These are phyloP conservation scores for Cytospora mali DNA, from an alignment of 2,329 filamentous ascomycete species.

Conservation along the genomic window DNA sequence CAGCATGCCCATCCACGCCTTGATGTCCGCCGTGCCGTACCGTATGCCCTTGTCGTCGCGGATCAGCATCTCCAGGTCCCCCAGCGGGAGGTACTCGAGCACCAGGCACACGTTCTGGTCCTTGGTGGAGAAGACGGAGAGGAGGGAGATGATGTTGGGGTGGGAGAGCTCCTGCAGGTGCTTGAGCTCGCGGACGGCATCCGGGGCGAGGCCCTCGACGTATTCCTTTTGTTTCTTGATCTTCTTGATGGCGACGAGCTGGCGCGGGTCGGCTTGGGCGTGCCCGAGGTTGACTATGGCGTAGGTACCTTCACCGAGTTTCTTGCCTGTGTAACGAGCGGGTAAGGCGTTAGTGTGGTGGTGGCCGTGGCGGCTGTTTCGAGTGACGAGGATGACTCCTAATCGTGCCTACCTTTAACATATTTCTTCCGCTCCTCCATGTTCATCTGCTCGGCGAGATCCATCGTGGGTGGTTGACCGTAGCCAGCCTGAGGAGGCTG, in stretches of 20 bases:
- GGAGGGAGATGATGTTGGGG: constrained; percentile 91
- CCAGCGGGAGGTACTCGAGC: constrained; percentile 89
- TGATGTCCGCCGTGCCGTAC: constrained; percentile 89
- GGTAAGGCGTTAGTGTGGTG: constrained; percentile 1
- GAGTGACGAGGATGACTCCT: too few species aligned
- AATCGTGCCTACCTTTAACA: constrained; percentile 67
- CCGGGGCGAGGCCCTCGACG: constrained; percentile 88
- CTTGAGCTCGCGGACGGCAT: constrained; percentile 94
- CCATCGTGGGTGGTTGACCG: constrained; percentile 45
- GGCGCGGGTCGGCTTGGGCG: constrained; percentile 69
- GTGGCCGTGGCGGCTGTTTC: background rate
- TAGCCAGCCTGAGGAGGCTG: constrained; percentile 11
- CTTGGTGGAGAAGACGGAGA: constrained; percentile 93
- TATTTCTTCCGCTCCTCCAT: constrained; percentile 85
- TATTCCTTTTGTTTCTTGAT: constrained; percentile 87
- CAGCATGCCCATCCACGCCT: constrained; percentile 99
- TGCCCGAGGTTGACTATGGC: constrained; percentile 92
- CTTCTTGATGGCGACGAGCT: constrained; percentile 88
- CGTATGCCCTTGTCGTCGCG: constrained; percentile 76
- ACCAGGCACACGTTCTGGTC: constrained; percentile 96
- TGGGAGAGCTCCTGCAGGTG: constrained; percentile 92
- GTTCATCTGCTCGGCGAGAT: constrained; percentile 79
- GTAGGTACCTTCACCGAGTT: constrained; percentile 95
- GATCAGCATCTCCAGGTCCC: constrained; percentile 93
- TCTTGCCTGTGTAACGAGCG: constrained; percentile 64